These are phyloP conservation scores for Acrocalymma vagum DNA, from an alignment of 2,329 filamentous ascomycete genomes.

Conservation along the genomic window DNA sequence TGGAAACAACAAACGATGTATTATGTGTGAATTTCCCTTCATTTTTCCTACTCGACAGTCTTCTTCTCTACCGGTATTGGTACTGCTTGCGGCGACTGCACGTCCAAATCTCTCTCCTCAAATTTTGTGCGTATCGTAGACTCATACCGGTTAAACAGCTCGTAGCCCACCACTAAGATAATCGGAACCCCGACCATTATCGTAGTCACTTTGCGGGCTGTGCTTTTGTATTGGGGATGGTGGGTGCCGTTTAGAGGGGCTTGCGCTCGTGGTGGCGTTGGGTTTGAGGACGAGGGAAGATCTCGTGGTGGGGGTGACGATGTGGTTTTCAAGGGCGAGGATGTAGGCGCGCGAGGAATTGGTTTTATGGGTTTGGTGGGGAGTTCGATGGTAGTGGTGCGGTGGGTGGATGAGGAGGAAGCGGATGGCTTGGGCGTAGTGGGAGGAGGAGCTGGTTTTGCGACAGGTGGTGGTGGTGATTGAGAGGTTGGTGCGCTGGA, in stretches of 20 bases:
- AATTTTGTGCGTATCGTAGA: slow-evolving; percentile 24
- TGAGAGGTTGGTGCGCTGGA: background rate
- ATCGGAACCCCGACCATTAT: slow-evolving; percentile 47
- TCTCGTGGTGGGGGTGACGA: slow-evolving; percentile 5
- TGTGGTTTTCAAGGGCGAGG: slow-evolving; percentile 1
- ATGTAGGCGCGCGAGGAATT: slow-evolving; percentile 19
- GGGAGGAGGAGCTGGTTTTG: slow-evolving; percentile 2
- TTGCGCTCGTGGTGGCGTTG: slow-evolving; percentile 6
- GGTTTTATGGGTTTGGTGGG: slow-evolving; percentile 21
- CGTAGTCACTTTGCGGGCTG: slow-evolving; percentile 36
- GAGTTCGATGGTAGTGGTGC: slow-evolving; percentile 34
- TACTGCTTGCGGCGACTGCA: too few relatives aligned
- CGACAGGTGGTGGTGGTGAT: slow-evolving; percentile 8
- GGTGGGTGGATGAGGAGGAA: slow-evolving; percentile 3
- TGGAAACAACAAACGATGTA: too few relatives aligned
- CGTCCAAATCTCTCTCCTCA: slow-evolving; percentile 16
- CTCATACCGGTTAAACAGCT: slow-evolving; percentile 38
- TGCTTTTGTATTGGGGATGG: slow-evolving; percentile 39
- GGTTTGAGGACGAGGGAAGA: slow-evolving; percentile 4
- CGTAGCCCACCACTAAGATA: slow-evolving; percentile 40
- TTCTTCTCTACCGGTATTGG: too few relatives aligned
- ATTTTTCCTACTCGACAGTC: too few relatives aligned
- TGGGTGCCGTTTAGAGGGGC: slow-evolving; percentile 9
- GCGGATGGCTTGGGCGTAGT: slow-evolving; percentile 6
- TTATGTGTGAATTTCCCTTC: too few relatives aligned